Base-by-base conservation (phyloP, 495 filamentous ascomycete genomes). In the Apiosordaria backusii region DNA sequence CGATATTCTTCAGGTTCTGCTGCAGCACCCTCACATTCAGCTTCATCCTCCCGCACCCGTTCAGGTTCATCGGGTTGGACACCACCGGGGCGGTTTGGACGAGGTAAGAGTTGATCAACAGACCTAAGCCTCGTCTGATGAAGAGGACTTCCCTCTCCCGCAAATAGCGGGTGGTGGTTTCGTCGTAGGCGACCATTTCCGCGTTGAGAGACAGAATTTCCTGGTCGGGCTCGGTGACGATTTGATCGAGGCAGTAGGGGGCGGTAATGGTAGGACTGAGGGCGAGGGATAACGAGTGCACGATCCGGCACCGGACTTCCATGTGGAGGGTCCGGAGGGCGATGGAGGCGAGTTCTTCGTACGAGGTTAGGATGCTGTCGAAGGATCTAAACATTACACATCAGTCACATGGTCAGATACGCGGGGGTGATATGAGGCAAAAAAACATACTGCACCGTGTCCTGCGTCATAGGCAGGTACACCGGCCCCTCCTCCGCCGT, bases 1-100 rank as follows among this genome's bases (percentile, higher is more conserved):
- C 92, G 65, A 99, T 89, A 62, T 95, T 95, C 77, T 93, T 96
- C 61, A 99, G 84, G 68, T 97, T 97, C 70, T 98, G 96, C 73
- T 97, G 93, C 27, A 99, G 79, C 57, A 99, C 95, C 9, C 96
- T 82, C 57, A 98, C 91, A 72, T 98, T 96, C 27, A 97, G 84
- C 70, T 91, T 89, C 82, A 98, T 90, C 6, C 92, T 85, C 22
- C 86, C 83, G 67, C 88, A 91, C 18, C 96, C 95, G 64, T 88
- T 75, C 55, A 78, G 70, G 65, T 80, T 81, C 67, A 85, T 81
- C 27, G 79, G 81, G 35, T 45, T 9, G 68, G 81, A 79, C 54
- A 80, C 79, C 65, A 80, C 77, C 3, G 69, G 65, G 26, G 78
- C 78, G 69, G 78, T 79, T 64, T 74, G 69, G 59, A 82, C 74